These are phyloP conservation scores for Juncus effusus DNA, from an alignment of 176 grass and related monocot genomes.

Conservation along the genomic window DNA sequence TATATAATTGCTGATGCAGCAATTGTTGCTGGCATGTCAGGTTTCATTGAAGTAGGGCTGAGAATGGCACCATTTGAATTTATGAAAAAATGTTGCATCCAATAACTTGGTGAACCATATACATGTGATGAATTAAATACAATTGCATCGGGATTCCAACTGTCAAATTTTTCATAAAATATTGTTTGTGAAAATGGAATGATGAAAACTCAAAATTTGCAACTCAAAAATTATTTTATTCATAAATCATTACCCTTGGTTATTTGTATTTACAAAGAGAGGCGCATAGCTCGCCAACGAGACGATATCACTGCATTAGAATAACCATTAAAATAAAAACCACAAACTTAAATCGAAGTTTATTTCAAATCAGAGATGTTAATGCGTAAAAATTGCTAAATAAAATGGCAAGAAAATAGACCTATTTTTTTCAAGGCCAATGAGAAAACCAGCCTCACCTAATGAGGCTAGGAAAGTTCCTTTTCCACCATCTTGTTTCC, in stretches of 20 bases:
- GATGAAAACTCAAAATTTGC: conserved; percentile 6
- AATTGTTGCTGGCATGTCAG: conserved; percentile 44
- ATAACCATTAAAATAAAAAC: not conserved
- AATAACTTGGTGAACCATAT: conserved; percentile 88
- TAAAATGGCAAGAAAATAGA: conserved; percentile 12
- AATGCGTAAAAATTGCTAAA: not conserved
- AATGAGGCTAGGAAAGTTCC: conserved; percentile 73
- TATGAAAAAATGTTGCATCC: conserved; percentile 69
- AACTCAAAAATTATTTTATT: not conserved
- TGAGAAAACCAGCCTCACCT: conserved; percentile 83
- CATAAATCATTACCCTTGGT: conserved; percentile 40
- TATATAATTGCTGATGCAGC: conserved; percentile 77
- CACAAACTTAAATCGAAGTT: not conserved
- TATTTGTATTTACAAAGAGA: conserved; percentile 64
- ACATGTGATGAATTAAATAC: conserved; percentile 78
- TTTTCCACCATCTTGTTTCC: conserved; percentile 52
- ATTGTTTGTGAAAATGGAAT: not conserved
- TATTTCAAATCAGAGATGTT: too few relatives aligned
- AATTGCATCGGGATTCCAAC: conserved; percentile 79
- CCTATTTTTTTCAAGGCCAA: conserved; percentile 82
- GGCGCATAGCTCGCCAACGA: conserved; percentile 83
- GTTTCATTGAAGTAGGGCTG: conserved; percentile 55
- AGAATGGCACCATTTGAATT: conserved; percentile 64
- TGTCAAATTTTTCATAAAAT: conserved; percentile 28
- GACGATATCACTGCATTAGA: conserved; percentile 63